Evolutionary conservation across 129 eudicot genomes (phyloP).

Genomic region (Gnaphalium uliginosum): DNA sequence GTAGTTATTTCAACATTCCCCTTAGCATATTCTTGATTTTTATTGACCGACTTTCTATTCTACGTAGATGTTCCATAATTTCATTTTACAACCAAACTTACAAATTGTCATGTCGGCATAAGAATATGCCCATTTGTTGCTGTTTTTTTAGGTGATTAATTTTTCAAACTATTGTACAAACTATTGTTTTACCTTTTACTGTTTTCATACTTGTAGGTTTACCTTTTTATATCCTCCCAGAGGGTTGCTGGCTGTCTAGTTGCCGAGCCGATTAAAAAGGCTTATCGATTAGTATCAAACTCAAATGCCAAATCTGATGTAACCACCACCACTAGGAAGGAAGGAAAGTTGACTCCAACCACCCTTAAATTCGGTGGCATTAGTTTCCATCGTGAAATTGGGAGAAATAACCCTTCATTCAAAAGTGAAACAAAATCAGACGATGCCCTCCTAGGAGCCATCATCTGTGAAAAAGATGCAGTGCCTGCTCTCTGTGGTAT

Average conservation of each 20-base stretch:
- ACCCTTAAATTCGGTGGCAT: constrained; percentile 61
- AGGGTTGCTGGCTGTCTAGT: constrained; percentile 68
- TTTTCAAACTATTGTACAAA: background rate
- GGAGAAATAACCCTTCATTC: constrained; percentile 24
- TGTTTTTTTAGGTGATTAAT: background rate
- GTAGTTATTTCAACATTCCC: constrained; percentile 33
- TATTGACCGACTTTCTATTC: background rate
- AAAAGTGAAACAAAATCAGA: constrained; percentile 30
- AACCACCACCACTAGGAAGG: constrained; percentile 21
- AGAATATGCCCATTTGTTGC: background rate
- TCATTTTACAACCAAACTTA: background rate
- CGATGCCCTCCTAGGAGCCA: constrained; percentile 41
- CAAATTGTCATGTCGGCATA: background rate
- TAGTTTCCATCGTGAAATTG: constrained; percentile 59
- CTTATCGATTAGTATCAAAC: constrained; percentile 45
- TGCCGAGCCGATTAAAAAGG: constrained; percentile 57
- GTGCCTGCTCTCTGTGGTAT: constrained; percentile 71
- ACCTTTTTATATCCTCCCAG: constrained; percentile 58
- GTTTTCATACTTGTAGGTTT: constrained; percentile 45
- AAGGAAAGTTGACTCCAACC: constrained; percentile 36
- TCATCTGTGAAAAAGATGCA: constrained; percentile 65
- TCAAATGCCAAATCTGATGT: constrained; percentile 29
- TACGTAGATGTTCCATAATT: background rate
- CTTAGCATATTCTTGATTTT: background rate
- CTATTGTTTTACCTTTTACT: background rate